Base-by-base conservation (phyloP, 2,329 filamentous ascomycete genomes). In the Microthyrium microscopicum region DNA sequence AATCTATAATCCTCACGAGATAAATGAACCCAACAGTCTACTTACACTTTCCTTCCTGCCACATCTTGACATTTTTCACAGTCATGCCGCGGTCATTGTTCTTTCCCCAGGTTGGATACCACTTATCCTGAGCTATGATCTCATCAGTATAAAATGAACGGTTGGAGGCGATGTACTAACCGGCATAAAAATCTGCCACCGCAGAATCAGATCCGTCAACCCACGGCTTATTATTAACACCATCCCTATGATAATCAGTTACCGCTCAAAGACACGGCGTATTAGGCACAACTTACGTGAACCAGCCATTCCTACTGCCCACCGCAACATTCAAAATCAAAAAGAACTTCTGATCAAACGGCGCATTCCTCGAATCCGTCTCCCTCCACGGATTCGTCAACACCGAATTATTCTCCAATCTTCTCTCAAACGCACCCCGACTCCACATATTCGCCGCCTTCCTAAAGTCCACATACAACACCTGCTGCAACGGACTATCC, bases 191-290 rank as follows among this genome's bases (percentile, higher is more conserved):
- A 20, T 30, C 33, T 27, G 26, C 29, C 18, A 29, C 9, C 16
- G 34, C 34, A 18, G 22, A 73, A 3, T 61, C 51, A 29, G 68
- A 72, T 8, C 51, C 58, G 47, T 84, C 74, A 18, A 78, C 61
- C 79, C 79, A 85, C 2, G 79, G 78, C 61, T 84, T 84, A 8
- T 20, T 20, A 6, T 11, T 19, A 19, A 31, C 29, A 15, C 9
- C 15, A 19, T 31, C 18, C 29, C n/a, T n/a, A n/a, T n/a, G n/a
- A 13, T 13, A 9, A n/a, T 17, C 36, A 39, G 25, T 36, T 36
- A 24, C 34, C 29, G 19, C 27, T 9, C 27, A 17, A 17, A 29
- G 27, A 9, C 27, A 9, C 27, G 9, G 7, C 11, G 81, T 61
- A 44, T 75, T 80, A 45, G 80, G 81, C 5, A 62, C 52, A 40